These are phyloP conservation scores for Pneumocystis sp. DNA, from an alignment of 1,139 yeast genomes.

Conservation along the genomic window DNA sequence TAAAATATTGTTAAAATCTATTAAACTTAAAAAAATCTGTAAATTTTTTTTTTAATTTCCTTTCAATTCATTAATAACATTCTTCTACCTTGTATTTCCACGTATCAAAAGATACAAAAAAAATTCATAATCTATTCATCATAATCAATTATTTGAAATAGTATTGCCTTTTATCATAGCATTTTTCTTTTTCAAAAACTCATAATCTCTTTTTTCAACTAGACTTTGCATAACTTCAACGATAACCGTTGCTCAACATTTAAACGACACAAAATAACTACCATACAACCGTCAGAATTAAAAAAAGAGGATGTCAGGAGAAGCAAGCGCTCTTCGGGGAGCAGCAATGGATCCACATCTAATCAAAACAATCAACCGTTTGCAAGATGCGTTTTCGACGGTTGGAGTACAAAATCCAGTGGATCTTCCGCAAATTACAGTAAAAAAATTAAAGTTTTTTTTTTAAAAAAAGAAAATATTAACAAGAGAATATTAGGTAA, in stretches of 20 bases:
- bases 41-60: too few relatives aligned
- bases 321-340: background rate
- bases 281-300: background rate
- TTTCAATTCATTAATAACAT: too few relatives aligned
- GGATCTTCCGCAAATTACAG: constrained; percentile 91
- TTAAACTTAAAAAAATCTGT: too few relatives aligned
- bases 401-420: constrained; percentile 41
- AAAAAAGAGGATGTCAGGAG: background rate
- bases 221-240: background rate
- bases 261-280: background rate
- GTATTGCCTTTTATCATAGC: too few relatives aligned
- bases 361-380: constrained; percentile 79
- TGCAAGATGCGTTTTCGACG: constrained; percentile 87
- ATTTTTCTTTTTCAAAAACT: too few relatives aligned
- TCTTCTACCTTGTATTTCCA: too few relatives aligned
- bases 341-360: constrained; percentile 68
- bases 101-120: too few relatives aligned
- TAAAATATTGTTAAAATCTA: too few relatives aligned
- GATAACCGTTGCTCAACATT: background rate
- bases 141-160: too few relatives aligned
- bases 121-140: too few relatives aligned
- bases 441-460: constrained; percentile 19
- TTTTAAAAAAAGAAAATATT: constrained; percentile 2
- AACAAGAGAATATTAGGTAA: constrained; percentile 21
- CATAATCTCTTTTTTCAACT: background rate